phyloP scores from a whole-genome alignment of 306 rosid species.

The Sophora flavescens region DNA sequence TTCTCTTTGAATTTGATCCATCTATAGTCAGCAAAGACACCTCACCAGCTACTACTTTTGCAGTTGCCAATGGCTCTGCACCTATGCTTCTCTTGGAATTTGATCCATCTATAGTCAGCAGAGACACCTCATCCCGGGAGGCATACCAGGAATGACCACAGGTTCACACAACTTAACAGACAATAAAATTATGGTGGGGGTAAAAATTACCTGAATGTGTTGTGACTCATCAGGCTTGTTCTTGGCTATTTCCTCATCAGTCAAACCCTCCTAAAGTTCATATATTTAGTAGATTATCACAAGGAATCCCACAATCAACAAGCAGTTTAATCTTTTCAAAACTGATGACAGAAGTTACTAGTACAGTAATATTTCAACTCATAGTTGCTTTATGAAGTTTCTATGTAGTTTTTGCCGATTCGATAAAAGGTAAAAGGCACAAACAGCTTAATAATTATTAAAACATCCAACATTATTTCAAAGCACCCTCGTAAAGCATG shows the following conservation, averaged over 20 bases:
- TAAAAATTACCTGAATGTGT: slow-evolving; percentile 76
- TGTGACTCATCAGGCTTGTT: slow-evolving; percentile 82
- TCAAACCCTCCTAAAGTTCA: slow-evolving; percentile 82
- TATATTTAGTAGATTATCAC: slow-evolving; percentile 29
- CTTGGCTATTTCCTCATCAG: slow-evolving; percentile 75
- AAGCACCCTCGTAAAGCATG: neutral
- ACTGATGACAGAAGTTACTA: slow-evolving; percentile 26
- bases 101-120: slow-evolving; percentile 64
- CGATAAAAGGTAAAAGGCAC: slow-evolving; percentile 1
- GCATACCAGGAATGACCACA: slow-evolving; percentile 97
- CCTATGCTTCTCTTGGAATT: slow-evolving; percentile 59
- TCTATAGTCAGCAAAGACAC: no score
- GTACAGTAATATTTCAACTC: slow-evolving; percentile 3
- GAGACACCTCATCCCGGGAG: slow-evolving; percentile 80
- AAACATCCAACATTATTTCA: neutral
- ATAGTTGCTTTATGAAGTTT: slow-evolving; percentile 14
- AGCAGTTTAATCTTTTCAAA: slow-evolving; percentile 24
- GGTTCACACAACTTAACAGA: no score
- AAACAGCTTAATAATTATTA: neutral
- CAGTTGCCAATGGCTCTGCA: slow-evolving; percentile 70
- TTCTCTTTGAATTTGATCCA: no score
- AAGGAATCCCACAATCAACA: slow-evolving; percentile 33
- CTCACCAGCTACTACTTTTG: no score
- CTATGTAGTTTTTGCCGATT: neutral
- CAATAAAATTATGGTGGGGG: slow-evolving; percentile 22